Percentiles rank a stretch among this genome's conserved stretches.
Evolutionary conservation across 1,139 yeast genomes (phyloP).

Genomic region (Yamadazyma mexicana): DNA sequence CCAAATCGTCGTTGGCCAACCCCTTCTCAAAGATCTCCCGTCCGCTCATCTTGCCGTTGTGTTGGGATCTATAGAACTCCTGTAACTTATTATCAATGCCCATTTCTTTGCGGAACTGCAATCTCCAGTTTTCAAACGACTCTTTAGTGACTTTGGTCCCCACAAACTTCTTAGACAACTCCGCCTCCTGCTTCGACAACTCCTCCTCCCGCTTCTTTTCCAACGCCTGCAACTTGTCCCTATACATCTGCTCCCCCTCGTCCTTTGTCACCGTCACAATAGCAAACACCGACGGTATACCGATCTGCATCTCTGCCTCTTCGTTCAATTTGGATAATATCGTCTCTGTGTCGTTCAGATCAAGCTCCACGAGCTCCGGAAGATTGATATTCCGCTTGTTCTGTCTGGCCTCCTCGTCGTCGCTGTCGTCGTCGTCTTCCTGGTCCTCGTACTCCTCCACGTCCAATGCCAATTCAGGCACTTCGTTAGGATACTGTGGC

Average conservation of each 20-base stretch:
- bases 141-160: constrained; percentile 83
- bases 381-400: constrained; percentile 47
- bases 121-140: constrained; percentile 70
- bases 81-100: constrained; percentile 52
- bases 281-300: constrained; percentile 87
- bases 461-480: constrained; percentile 49
- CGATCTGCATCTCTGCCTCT: constrained; percentile 76
- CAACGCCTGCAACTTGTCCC: constrained; percentile 50
- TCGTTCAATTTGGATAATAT: constrained; percentile 45
- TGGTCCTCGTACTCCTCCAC: constrained; percentile 27
- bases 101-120: constrained; percentile 58
- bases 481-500: constrained; percentile 66
- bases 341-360: constrained; percentile 41
- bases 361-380: constrained; percentile 57
- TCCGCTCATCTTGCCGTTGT: constrained; percentile 80
- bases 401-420: constrained; percentile 42
- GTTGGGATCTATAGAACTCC: constrained; percentile 55
- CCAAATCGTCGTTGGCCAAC: constrained; percentile 52
- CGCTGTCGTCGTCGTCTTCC: constrained; percentile 39
- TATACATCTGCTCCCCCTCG: constrained; percentile 67
- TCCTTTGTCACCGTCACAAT: constrained; percentile 77
- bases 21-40: constrained; percentile 88
- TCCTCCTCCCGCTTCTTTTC: constrained; percentile 62
- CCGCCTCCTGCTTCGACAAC: constrained; percentile 57
- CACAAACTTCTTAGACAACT: constrained; percentile 73